Evolutionary conservation across 169 alveolate genomes (phyloP).

Genomic region (Babesia sp.): DNA sequence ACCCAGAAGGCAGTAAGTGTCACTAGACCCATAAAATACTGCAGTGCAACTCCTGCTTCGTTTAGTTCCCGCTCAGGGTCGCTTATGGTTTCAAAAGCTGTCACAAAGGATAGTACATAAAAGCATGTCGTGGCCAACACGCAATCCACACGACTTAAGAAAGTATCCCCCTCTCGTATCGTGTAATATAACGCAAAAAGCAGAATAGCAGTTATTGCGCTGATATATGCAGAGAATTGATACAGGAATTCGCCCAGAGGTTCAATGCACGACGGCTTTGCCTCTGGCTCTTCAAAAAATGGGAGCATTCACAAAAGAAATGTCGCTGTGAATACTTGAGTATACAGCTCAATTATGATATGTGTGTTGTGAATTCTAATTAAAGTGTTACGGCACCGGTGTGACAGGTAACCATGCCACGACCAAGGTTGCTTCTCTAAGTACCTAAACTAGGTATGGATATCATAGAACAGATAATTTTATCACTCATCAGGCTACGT

Average conservation of each 20-base stretch:
- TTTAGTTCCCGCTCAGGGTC: not conserved
- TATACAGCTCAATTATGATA: not conserved
- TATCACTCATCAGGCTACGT: too few species aligned
- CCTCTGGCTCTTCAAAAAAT: not conserved
- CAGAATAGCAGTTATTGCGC: not conserved
- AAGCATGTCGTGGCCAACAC: constrained; percentile 25
- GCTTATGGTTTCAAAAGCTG: not conserved
- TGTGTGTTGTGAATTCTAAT: not conserved
- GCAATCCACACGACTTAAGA: not conserved
- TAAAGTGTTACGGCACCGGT: not conserved
- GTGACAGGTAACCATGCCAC: too few species aligned
- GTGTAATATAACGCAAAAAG: not conserved
- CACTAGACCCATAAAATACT: not conserved
- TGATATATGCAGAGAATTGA: not conserved
- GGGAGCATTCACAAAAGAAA: not conserved
- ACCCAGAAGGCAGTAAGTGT: constrained; percentile 10
- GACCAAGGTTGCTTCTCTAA: too few species aligned
- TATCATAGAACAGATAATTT: too few species aligned
- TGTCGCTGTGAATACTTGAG: not conserved
- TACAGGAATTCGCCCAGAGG: not conserved
- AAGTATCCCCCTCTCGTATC: not conserved
- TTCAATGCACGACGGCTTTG: not conserved
- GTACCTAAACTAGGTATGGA: too few species aligned
- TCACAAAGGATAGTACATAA: not conserved
- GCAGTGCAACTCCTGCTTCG: not conserved